phyloP scores from a whole-genome alignment of 176 grass and related monocot genomes.

The Chloris gayana region DNA sequence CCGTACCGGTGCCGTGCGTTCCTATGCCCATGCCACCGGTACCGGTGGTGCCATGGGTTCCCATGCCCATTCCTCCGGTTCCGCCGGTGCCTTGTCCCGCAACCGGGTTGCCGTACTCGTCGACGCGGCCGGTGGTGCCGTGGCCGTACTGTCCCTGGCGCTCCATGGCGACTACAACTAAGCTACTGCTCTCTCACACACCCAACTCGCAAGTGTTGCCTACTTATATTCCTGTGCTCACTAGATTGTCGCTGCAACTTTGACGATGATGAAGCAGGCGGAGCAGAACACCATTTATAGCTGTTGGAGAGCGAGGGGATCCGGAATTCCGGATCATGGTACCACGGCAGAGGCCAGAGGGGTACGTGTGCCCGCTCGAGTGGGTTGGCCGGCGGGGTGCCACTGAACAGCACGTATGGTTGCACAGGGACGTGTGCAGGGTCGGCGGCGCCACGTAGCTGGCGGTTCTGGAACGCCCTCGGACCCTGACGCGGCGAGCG shows the following conservation, averaged over 20 bases:
- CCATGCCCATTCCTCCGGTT: slow-evolving; percentile 3
- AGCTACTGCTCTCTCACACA: accelerated
- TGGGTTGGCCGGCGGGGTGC: slow-evolving; percentile 11
- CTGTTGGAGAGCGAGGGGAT: neutral
- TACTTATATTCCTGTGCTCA: neutral
- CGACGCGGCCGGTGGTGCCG: slow-evolving; percentile 44
- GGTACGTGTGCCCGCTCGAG: slow-evolving; percentile 15
- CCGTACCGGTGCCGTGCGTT: neutral
- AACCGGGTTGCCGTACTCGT: slow-evolving; percentile 51
- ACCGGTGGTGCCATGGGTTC: neutral
- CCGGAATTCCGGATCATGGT: neutral
- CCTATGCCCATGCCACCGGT: slow-evolving; percentile 27
- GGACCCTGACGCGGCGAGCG: neutral
- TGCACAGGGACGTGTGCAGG: neutral
- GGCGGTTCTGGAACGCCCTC: neutral
- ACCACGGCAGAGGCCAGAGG: slow-evolving; percentile 8
- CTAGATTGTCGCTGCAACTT: neutral
- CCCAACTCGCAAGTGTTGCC: neutral
- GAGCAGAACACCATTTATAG: slow-evolving; percentile 21
- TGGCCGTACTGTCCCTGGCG: slow-evolving; percentile 27
- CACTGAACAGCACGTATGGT: neutral
- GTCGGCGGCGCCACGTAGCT: slow-evolving; percentile 5
- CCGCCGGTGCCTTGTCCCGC: neutral
- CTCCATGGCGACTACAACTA: neutral
- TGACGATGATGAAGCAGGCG: neutral